phyloP scores from a whole-genome alignment of 371 early-diverging fungal genomes.

The Apophysomyces elegans region DNA sequence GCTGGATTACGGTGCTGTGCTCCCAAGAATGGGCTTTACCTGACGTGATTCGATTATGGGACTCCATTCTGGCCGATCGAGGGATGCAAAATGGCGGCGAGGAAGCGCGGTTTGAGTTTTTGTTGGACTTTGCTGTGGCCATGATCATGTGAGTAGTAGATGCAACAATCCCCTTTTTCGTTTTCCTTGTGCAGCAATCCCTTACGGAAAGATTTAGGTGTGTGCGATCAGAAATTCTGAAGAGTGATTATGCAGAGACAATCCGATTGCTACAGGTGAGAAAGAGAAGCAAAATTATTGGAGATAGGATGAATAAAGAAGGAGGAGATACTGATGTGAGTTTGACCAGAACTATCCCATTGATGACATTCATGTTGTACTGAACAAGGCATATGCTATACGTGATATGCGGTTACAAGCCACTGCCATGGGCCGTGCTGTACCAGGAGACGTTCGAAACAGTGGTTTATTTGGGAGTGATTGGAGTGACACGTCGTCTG shows the following conservation, averaged over 20 bases:
- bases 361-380: conserved; percentile 51
- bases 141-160: conserved; percentile 69
- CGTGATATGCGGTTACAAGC: conserved; percentile 45
- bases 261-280: conserved; percentile 65
- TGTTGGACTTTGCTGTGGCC: conserved; percentile 77
- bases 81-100: conserved; percentile 36
- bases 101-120: conserved; percentile 65
- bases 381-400: conserved; percentile 43
- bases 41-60: conserved; percentile 86
- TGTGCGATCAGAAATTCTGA: conserved; percentile 59
- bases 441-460: conserved; percentile 44
- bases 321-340: not conserved
- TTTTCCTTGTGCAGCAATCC: conserved; percentile 12
- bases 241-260: conserved; percentile 69
- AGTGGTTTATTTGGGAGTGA: conserved; percentile 36
- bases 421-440: conserved; percentile 28
- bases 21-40: conserved; percentile 86
- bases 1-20: conserved; percentile 85
- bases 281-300: not conserved
- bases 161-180: not conserved
- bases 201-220: conserved; percentile 40
- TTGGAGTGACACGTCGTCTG: conserved; percentile 50
- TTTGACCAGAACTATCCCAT: conserved; percentile 53
- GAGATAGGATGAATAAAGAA: not conserved
- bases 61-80: conserved; percentile 77